Evolutionary conservation across 805 yeast species (phyloP).

Genomic region (Tetrapisispora namnaoensis): DNA sequence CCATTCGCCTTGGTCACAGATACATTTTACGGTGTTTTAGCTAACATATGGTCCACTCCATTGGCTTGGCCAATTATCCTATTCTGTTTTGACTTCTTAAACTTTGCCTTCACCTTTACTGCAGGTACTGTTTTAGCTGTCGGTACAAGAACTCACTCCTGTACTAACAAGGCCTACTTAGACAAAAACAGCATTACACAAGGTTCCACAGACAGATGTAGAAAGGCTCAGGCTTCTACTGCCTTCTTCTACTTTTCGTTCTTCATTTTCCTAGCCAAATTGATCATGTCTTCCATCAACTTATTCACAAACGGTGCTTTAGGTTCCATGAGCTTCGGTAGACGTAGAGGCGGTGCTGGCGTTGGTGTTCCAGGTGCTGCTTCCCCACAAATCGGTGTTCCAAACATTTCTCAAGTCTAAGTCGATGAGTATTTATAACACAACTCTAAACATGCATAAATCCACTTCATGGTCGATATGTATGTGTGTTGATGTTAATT

Average conservation of each 20-base stretch:
- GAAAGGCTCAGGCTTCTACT: slow-evolving; percentile 81
- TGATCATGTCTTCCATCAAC: slow-evolving; percentile 29
- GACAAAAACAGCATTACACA: slow-evolving; percentile 58
- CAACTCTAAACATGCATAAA: too few species aligned
- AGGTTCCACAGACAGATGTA: slow-evolving; percentile 78
- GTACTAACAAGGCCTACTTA: slow-evolving; percentile 59
- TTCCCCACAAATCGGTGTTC: slow-evolving; percentile 61
- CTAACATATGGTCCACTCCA: slow-evolving; percentile 58
- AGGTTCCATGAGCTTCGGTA: slow-evolving; percentile 18
- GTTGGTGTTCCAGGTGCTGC: slow-evolving; percentile 23
- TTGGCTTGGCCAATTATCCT: slow-evolving; percentile 83
- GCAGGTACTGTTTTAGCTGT: slow-evolving; percentile 94
- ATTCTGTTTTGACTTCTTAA: slow-evolving; percentile 71
- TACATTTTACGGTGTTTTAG: slow-evolving; percentile 66
- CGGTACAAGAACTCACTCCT: slow-evolving; percentile 77
- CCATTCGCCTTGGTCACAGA: slow-evolving; percentile 80
- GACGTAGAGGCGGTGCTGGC: slow-evolving; percentile 33
- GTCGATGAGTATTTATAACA: neutral
- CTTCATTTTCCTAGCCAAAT: slow-evolving; percentile 60
- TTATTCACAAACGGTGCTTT: slow-evolving; percentile 19
- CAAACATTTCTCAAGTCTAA: slow-evolving; percentile 84
- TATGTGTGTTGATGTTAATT: too few species aligned
- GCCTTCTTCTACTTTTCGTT: slow-evolving; percentile 82
- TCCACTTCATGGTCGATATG: too few species aligned
- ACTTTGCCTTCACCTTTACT: slow-evolving; percentile 84